Evolutionary conservation across 2,329 filamentous ascomycete genomes (phyloP).

Genomic region (Cytospora piceae): DNA sequence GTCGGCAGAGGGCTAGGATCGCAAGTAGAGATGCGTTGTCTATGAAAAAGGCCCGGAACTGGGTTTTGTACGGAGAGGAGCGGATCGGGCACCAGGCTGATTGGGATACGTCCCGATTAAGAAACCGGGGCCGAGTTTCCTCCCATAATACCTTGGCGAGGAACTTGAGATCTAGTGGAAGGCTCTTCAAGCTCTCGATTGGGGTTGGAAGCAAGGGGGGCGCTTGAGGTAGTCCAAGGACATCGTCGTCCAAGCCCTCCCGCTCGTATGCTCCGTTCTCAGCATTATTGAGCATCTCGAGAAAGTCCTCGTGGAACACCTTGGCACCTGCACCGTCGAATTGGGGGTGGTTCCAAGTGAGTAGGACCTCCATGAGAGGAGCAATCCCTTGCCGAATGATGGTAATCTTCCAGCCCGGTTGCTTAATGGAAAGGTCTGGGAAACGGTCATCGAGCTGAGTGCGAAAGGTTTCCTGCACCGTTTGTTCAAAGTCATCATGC

Average conservation of each 20-base stretch:
- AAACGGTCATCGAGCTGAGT: conserved; percentile 30
- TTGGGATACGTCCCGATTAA: conserved; percentile 26
- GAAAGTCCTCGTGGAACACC: conserved; percentile 33
- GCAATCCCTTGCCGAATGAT: conserved; percentile 27
- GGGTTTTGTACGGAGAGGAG: conserved; percentile 22
- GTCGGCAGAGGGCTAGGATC: conserved; percentile 28
- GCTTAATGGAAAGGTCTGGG: conserved; percentile 25
- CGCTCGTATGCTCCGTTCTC: conserved; percentile 29
- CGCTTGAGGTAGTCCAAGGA: conserved; percentile 35
- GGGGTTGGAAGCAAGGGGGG: conserved; percentile 36
- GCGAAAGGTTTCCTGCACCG: conserved; percentile 15
- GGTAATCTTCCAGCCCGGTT: conserved; percentile 30
- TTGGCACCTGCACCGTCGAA: conserved; percentile 26
- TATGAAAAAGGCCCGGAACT: conserved; percentile 25
- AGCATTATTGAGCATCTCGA: conserved; percentile 37
- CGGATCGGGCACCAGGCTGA: conserved; percentile 33
- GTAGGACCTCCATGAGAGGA: conserved; percentile 29
- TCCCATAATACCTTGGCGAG: conserved; percentile 25
- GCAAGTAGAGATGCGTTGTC: conserved; percentile 22
- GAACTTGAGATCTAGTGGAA: conserved; percentile 12
- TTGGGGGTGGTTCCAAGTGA: conserved; percentile 30
- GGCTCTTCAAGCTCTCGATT: conserved; percentile 31
- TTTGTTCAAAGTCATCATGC: conserved; percentile 25
- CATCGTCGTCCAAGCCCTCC: conserved; percentile 33
- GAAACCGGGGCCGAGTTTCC: conserved; percentile 29